phyloP scores from a whole-genome alignment of 1,284 basidiomycete genomes.

The Ceratorhiza oryzae-sativae region DNA sequence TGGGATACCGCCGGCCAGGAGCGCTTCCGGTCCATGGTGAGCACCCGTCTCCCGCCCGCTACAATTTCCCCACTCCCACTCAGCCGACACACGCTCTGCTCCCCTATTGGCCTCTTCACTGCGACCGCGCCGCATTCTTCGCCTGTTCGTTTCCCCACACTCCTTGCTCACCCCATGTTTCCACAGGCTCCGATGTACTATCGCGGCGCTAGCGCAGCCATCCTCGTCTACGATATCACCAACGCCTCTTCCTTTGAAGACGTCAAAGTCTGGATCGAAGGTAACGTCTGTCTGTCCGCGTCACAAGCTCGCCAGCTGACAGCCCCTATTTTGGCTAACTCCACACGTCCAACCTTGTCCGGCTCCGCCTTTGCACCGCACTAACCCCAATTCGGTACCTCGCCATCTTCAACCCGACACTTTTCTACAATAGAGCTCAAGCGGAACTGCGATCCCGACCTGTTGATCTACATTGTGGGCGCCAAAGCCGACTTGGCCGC shows the following conservation, averaged over 20 bases:
- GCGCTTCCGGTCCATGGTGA: constrained; percentile 90
- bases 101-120: constrained; percentile 3
- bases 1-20: constrained; percentile 99
- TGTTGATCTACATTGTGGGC: constrained; percentile 92
- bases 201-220: constrained; percentile 95
- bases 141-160: constrained; percentile 13
- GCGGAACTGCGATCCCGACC: constrained; percentile 81
- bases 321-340: constrained; percentile 18
- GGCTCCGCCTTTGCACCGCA: constrained; percentile 3
- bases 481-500: constrained; percentile 83
- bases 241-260: constrained; percentile 89
- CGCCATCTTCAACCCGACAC: constrained; percentile 21
- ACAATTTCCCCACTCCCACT: constrained; percentile 37
- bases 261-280: constrained; percentile 92
- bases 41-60: constrained; percentile 48
- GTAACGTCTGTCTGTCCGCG: constrained; percentile 51
- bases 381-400: constrained; percentile 24
- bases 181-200: constrained; percentile 97
- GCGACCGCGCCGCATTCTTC: constrained; percentile 36
- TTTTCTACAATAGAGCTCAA: constrained; percentile 70
- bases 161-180: constrained; percentile 19
- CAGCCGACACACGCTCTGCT: constrained; percentile 39
- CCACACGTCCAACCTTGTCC: constrained; percentile 23
- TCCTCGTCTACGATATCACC: constrained; percentile 98
- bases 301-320: constrained; percentile 31